Evolutionary conservation across 306 rosid species (phyloP).

Genomic region (Sophora flavescens): DNA sequence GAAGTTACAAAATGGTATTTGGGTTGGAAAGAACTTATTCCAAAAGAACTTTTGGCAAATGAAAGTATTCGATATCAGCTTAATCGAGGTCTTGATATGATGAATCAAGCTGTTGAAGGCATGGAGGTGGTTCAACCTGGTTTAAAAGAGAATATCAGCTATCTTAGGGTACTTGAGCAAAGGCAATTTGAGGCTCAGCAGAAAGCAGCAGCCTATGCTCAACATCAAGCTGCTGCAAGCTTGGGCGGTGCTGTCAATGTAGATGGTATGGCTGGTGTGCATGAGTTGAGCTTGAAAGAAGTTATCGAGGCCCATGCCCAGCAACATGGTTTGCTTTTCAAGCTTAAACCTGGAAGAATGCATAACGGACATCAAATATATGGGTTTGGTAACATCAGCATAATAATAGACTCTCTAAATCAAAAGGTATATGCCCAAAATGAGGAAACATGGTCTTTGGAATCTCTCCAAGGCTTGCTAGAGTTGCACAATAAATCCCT

Average conservation of each 20-base stretch:
- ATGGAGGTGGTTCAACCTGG: constrained; percentile 95
- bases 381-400: constrained; percentile 82
- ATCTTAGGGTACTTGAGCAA: constrained; percentile 78
- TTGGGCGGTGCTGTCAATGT: constrained; percentile 56
- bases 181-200: constrained; percentile 95
- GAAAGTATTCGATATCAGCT: constrained; percentile 78
- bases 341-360: constrained; percentile 81
- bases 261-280: constrained; percentile 57
- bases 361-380: constrained; percentile 87
- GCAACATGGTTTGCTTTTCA: constrained; percentile 73
- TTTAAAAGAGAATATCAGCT: constrained; percentile 81
- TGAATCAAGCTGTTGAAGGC: constrained; percentile 88
- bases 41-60: constrained; percentile 83
- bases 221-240: constrained; percentile 70
- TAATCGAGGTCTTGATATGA: constrained; percentile 87
- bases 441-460: constrained; percentile 75
- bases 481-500: constrained; percentile 73
- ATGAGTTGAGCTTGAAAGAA: constrained; percentile 87
- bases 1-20: constrained; percentile 87
- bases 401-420: constrained; percentile 69
- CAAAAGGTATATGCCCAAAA: constrained; percentile 81
- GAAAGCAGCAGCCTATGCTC: constrained; percentile 74
- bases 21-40: constrained; percentile 93
- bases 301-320: constrained; percentile 84
- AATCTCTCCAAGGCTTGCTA: constrained; percentile 72